Evolutionary conservation across 257 asterid species (phyloP).

Genomic region (Solanum chmielewskii): DNA sequence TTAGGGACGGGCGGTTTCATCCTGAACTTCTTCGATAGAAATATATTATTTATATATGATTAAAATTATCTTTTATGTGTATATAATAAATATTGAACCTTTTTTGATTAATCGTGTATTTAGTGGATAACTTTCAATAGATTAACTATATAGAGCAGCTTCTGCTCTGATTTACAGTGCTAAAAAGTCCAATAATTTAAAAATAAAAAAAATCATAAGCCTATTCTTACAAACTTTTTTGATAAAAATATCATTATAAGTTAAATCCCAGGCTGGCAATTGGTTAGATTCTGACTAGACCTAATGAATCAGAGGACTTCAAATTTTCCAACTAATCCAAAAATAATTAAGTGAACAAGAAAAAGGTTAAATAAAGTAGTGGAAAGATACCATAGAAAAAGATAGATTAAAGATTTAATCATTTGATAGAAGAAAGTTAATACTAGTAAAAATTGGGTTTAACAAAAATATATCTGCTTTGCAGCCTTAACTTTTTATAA

Average conservation of each 20-base stretch:
- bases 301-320: constrained; percentile 24
- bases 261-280: constrained; percentile 55
- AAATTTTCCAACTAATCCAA: not conserved
- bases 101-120: too few relatives aligned
- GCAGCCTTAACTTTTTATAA: constrained; percentile 38
- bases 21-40: too few relatives aligned
- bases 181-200: not conserved
- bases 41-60: too few relatives aligned
- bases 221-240: not conserved
- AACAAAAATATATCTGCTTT: constrained; percentile 17
- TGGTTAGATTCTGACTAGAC: constrained; percentile 52
- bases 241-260: not conserved
- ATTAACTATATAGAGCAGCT: constrained; percentile 28
- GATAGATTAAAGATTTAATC: constrained; percentile 31
- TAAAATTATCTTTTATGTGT: too few relatives aligned
- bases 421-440: constrained; percentile 33
- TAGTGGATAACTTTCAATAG: not conserved
- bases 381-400: constrained; percentile 15
- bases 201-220: not conserved
- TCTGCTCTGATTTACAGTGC: constrained; percentile 11
- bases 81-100: too few relatives aligned
- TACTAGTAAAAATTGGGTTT: constrained; percentile 12
- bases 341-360: not conserved
- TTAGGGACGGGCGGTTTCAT: constrained; percentile 3
- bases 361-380: constrained; percentile 11